Conservation (phyloP, 140 eudicot genomes). For the Eryngium alpinum region DNA sequence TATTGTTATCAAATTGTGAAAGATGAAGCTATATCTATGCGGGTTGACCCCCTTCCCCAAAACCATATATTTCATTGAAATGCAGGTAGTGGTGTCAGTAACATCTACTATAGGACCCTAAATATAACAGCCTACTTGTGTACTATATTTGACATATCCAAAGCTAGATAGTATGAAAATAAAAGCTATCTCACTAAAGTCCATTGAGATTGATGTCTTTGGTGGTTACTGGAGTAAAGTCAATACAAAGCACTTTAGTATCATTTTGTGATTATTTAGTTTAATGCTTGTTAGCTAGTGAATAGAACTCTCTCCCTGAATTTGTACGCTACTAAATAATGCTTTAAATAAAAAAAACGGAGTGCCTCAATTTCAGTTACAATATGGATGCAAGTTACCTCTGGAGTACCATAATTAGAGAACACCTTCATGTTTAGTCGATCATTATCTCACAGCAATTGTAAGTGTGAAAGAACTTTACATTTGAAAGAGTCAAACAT, state of each 20-base stretch:
- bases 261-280: neutral
- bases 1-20: neutral
- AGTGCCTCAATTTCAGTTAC: neutral
- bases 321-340: neutral
- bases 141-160: neutral
- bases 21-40: neutral
- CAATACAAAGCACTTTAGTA: no score
- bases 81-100: neutral
- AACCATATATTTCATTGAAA: neutral
- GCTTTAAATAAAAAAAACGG: neutral
- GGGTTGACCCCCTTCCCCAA: neutral
- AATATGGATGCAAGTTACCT: neutral
- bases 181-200: neutral
- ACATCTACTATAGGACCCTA: neutral
- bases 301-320: neutral
- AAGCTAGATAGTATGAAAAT: neutral
- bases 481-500: neutral
- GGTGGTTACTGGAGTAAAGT: neutral
- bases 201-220: neutral
- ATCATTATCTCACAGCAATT: neutral
- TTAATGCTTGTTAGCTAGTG: neutral
- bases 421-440: neutral
- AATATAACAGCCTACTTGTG: neutral
- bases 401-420: neutral
- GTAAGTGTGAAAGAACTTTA: neutral